Percentiles rank a stretch among this genome's conserved stretches.
phyloP scores from a whole-genome alignment of 2,329 filamentous ascomycete species.

The Thelonectria blattea region DNA sequence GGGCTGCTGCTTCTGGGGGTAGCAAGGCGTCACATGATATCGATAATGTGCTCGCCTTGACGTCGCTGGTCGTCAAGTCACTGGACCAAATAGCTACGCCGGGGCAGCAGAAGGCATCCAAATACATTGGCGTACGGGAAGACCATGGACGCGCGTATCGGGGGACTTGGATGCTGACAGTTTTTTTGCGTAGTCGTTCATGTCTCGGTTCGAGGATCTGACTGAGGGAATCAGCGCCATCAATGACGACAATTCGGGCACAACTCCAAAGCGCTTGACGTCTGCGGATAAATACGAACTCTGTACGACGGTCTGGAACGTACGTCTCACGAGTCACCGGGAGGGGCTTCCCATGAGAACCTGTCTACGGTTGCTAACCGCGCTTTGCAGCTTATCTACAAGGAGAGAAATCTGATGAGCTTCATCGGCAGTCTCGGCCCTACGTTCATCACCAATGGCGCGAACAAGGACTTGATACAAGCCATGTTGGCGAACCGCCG shows the following conservation, averaged over 20 bases:
- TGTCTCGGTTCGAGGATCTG: not conserved
- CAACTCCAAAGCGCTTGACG: not conserved
- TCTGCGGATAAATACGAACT: not conserved
- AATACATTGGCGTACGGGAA: not conserved
- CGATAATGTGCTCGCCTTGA: not conserved
- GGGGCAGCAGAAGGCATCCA: not conserved
- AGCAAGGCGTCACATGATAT: not conserved
- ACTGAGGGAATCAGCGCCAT: not conserved
- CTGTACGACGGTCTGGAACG: constrained; percentile 5
- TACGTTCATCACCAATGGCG: not conserved
- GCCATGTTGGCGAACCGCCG: not conserved
- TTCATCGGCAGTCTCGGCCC: not conserved
- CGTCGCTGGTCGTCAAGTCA: not conserved
- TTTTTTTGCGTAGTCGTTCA: not conserved
- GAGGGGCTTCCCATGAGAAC: too few species aligned
- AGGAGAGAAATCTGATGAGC: not conserved
- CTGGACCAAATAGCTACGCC: not conserved
- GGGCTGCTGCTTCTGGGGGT: not conserved
- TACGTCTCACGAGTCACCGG: too few species aligned
- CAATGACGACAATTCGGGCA: not conserved
- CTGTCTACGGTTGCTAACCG: not conserved
- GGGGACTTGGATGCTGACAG: not conserved
- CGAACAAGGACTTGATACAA: not conserved
- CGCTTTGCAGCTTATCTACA: constrained; percentile 1
- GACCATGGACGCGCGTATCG: too few species aligned